Evolutionary conservation across 441 rosid genomes (phyloP), one percentile per base, ranked within the genome.

Genomic region (Manihot esculenta): DNA sequence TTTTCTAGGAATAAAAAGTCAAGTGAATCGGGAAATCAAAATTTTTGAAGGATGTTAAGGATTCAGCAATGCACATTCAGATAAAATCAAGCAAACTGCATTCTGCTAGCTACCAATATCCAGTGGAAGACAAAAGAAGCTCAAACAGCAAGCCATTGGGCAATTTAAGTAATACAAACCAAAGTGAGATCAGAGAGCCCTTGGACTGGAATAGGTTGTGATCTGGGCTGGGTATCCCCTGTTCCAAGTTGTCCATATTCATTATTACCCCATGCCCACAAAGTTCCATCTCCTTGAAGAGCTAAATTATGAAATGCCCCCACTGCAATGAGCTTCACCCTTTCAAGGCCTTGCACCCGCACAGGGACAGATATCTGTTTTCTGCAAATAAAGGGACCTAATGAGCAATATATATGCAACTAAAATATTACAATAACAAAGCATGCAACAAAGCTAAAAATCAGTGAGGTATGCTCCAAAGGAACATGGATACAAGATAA

Each of bases 191-290:
- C 91, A 77, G 90, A 76, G 8, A 93, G 85, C 78, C 97, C 98
- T 76, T 91, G 89, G 79, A 93, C 97, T 53, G 82, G 89, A 79
- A 93, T 88, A 73, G 98, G 97, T 56, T 88, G 93, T 9, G 98
- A 96, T 85, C 97, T 88, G 14, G 99, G 99, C 73, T 96, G 98
- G 69, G 97, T 96, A 82, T 96, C 99, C 17, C 99, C 98, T 10
- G 97, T 96, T 71, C 99, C 99, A 82, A 96, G 99, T 76, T 96
- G 99, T 74, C 99, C 97, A 50, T 96, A 96, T 79, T 96, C 99
- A 68, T 95, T 95, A 78, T 90, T 95, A 45, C 99, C 99, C 99
- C 98, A 95, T 47, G 97, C 98, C 99, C 96, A 91, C 83, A 93
- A 78, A 68, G 85, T 82, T 74, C 97, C 98, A 78, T 93, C 97